Evolutionary conservation across 1,284 basidiomycete genomes (phyloP).

Genomic region (Malassezia obtusa): DNA sequence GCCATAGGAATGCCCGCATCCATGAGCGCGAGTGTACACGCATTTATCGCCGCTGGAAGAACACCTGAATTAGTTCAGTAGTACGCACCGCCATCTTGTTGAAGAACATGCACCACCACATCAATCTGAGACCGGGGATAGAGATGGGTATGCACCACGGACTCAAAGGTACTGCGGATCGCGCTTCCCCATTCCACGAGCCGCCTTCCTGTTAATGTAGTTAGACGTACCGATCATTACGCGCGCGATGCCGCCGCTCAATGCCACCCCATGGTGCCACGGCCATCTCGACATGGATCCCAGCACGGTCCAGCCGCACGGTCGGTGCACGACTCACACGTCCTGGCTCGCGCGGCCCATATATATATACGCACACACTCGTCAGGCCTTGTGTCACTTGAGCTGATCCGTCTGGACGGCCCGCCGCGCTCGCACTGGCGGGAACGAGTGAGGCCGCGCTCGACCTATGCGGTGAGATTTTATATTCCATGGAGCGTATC

Average conservation of each 20-base stretch:
- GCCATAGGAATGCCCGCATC: slow-evolving; percentile 79
- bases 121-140: slow-evolving; percentile 92
- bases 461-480: slow-evolving; percentile 62
- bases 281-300: slow-evolving; percentile 59
- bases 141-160: slow-evolving; percentile 76
- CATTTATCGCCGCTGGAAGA: slow-evolving; percentile 88
- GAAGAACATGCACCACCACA: slow-evolving; percentile 80
- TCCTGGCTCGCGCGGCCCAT: slow-evolving; percentile 74
- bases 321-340: slow-evolving; percentile 38
- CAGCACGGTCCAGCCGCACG: slow-evolving; percentile 50
- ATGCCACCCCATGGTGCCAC: slow-evolving; percentile 64
- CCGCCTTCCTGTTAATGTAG: slow-evolving; percentile 56
- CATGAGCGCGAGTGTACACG: slow-evolving; percentile 79
- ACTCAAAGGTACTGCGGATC: slow-evolving; percentile 88
- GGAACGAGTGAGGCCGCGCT: slow-evolving; percentile 3
- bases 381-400: slow-evolving; percentile 80
- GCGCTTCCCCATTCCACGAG: slow-evolving; percentile 74
- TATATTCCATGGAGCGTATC: slow-evolving; percentile 69
- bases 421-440: slow-evolving; percentile 16
- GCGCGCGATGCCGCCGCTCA: slow-evolving; percentile 63
- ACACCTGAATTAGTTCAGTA: slow-evolving; percentile 53
- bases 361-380: slow-evolving; percentile 71
- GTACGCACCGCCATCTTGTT: slow-evolving; percentile 68
- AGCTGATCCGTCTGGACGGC: slow-evolving; percentile 68
- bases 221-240: slow-evolving; percentile 48